Percentiles rank a stretch among this genome's conserved stretches.
Evolutionary conservation across 202 grass and related monocot species (phyloP).

Genomic region (Elaeis oleifera): DNA sequence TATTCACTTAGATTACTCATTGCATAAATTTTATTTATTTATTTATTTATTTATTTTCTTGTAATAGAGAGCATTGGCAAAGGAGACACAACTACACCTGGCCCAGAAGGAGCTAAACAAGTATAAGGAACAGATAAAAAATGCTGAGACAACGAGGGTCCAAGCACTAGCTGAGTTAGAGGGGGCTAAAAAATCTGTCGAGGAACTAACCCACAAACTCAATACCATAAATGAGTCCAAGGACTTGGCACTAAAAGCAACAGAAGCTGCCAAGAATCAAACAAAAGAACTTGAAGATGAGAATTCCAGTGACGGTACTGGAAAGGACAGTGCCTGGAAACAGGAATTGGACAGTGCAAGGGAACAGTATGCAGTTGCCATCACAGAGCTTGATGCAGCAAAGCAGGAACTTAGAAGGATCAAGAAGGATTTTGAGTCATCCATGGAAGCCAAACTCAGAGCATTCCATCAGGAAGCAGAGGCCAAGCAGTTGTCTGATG

Average conservation of each 20-base stretch:
- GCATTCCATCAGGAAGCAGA: slow-evolving; percentile 71
- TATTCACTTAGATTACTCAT: neutral
- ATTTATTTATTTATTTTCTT: slow-evolving; percentile 10
- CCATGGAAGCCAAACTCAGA: slow-evolving; percentile 67
- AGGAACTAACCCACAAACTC: slow-evolving; percentile 51
- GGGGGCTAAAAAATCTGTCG: slow-evolving; percentile 63
- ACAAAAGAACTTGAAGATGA: slow-evolving; percentile 53
- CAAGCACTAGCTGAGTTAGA: slow-evolving; percentile 71
- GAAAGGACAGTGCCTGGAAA: slow-evolving; percentile 54
- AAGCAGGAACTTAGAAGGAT: slow-evolving; percentile 81
- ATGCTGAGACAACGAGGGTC: slow-evolving; percentile 47
- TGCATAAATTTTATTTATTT: neutral
- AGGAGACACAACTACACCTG: slow-evolving; percentile 77
- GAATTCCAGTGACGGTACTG: slow-evolving; percentile 37
- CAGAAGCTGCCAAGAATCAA: slow-evolving; percentile 59
- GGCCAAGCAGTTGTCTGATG: slow-evolving; percentile 52
- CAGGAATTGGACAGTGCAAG: slow-evolving; percentile 61
- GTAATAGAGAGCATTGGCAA: slow-evolving; percentile 53
- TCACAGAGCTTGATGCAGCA: slow-evolving; percentile 54
- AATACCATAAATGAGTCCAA: slow-evolving; percentile 70
- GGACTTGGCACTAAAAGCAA: slow-evolving; percentile 55
- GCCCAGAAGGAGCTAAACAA: slow-evolving; percentile 61
- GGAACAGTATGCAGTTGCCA: slow-evolving; percentile 33
- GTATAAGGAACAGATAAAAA: slow-evolving; percentile 35
- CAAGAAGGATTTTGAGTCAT: slow-evolving; percentile 86